Evolutionary conservation across 208 protist genomes (phyloP).

Genomic region (Trypanosoma theileri): DNA sequence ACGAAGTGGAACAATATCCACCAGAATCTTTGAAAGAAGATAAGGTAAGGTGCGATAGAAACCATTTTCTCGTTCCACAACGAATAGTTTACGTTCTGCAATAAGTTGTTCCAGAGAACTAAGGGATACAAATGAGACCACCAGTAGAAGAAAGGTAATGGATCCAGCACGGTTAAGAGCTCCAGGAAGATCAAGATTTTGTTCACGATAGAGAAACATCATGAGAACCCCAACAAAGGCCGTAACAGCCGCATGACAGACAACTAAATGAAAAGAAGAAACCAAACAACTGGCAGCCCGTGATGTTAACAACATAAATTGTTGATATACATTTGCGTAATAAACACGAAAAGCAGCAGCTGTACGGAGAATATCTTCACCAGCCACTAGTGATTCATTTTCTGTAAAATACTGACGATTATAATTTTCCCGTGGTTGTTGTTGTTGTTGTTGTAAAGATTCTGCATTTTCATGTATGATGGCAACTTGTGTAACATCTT

Average conservation of each 20-base stretch:
- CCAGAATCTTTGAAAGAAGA: conserved; percentile 86
- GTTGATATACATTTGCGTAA: conserved; percentile 87
- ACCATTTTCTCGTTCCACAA: conserved; percentile 87
- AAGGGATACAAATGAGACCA: conserved; percentile 87
- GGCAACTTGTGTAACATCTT: conserved; percentile 17
- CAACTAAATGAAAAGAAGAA: conserved; percentile 77
- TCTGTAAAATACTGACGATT: not conserved
- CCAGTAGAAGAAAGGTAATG: conserved; percentile 82
- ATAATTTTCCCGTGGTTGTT: not conserved
- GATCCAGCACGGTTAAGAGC: conserved; percentile 86
- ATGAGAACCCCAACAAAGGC: conserved; percentile 72
- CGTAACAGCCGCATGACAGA: conserved; percentile 81
- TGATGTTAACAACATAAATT: conserved; percentile 68
- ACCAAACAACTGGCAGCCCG: conserved; percentile 70
- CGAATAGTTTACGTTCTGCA: conserved; percentile 83
- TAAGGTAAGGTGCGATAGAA: conserved; percentile 88
- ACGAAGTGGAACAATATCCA: conserved; percentile 88
- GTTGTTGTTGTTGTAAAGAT: conserved; percentile 10
- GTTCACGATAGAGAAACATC: conserved; percentile 77
- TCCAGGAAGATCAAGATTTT: conserved; percentile 81
- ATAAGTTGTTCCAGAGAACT: conserved; percentile 88
- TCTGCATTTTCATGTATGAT: conserved; percentile 19
- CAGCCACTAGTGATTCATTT: conserved; percentile 9
- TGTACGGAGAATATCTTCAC: conserved; percentile 47
- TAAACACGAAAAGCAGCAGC: conserved; percentile 59